Percentiles rank a stretch among this genome's conserved stretches.
Evolutionary conservation across 2,329 filamentous ascomycete genomes (phyloP).

Genomic region (Penicillium fuscoglaucum): DNA sequence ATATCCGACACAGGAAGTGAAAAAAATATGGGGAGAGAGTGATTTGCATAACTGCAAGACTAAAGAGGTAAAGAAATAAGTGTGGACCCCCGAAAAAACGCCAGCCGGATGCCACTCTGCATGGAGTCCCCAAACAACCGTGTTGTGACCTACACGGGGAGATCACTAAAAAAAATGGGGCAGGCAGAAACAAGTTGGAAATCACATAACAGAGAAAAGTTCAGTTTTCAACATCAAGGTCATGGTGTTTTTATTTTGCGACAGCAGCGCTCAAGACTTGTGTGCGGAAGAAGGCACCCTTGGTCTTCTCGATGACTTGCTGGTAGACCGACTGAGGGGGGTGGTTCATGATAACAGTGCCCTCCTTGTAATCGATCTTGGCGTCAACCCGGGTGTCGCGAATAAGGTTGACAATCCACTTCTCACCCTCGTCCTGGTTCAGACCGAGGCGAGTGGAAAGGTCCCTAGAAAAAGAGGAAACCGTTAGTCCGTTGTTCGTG

Average conservation of each 20-base stretch:
- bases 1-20: constrained; percentile 24
- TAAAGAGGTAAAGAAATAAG: constrained; percentile 30
- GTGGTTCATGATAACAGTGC: constrained; percentile 99
- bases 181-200: constrained; percentile 34
- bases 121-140: constrained; percentile 35
- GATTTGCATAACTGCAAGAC: constrained; percentile 24
- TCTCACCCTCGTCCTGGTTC: constrained; percentile 93
- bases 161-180: constrained; percentile 36
- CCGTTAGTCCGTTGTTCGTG: background rate
- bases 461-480: constrained; percentile 57
- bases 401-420: constrained; percentile 99
- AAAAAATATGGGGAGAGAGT: constrained; percentile 28
- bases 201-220: constrained; percentile 34
- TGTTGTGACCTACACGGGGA: constrained; percentile 33
- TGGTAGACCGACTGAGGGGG: constrained; percentile 98
- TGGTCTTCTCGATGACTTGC: constrained; percentile 98
- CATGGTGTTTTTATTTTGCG: constrained; percentile 47
- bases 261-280: constrained; percentile 74
- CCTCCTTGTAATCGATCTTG: constrained; percentile 99
- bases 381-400: constrained; percentile 95
- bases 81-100: constrained; percentile 43
- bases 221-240: constrained; percentile 30
- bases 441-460: constrained; percentile 88
- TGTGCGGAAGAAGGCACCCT: constrained; percentile 97
- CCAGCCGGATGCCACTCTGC: constrained; percentile 46